Evolutionary conservation across 225 moss, liverwort and hornwort species (phyloP), one percentile per base, ranked within the genome.

Genomic region (Polytrichum commune): DNA sequence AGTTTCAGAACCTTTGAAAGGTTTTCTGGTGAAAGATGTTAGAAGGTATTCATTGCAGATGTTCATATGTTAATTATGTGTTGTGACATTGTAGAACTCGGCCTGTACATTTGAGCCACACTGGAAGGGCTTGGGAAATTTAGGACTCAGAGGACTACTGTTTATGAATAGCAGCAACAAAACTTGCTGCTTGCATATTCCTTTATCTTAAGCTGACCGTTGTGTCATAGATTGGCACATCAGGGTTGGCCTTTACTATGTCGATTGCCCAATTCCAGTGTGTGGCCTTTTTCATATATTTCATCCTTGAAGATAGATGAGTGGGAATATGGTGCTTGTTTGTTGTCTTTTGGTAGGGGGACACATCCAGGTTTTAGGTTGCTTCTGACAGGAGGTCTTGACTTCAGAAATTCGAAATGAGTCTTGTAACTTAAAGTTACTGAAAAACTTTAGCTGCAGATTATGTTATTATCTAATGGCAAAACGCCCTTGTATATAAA

Each of bases 21-120:
- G 32, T 22, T 0, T 0, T 33, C 33, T 66, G 46, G 32, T 38
- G 4, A 66, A 46, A 35, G 22, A 23, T 35, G 6, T 24, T 7
- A 35, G 7, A 5, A 9, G 46, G 33, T 22, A 30, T 66, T 7
- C 9, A 66, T 20, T n/a, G 9, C 24, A 60, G 60, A 53, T 60
- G 60, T 60, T 60, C 60, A 66, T 66, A 66, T 66, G 60, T 20
- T 60, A 23, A 33, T 20, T 18, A 66, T 35, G 46, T 38, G 66
- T 66, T 53, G 66, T 66, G 33, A 66, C 66, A 66, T 66, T 66
- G 35, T 53, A 53, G 66, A 66, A 66, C 66, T 23, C 66, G 66
- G 66, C 23, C n/a, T 66, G 66, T 66, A 66, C 46, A 66, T 66
- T 66, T 66, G 66, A 66, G 66, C 35, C 20, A 66, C 33, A 33